Percentiles rank a stretch among this genome's conserved stretches.
Conservation (phyloP, 495 filamentous ascomycete species). For the Podospora australis region DNA sequence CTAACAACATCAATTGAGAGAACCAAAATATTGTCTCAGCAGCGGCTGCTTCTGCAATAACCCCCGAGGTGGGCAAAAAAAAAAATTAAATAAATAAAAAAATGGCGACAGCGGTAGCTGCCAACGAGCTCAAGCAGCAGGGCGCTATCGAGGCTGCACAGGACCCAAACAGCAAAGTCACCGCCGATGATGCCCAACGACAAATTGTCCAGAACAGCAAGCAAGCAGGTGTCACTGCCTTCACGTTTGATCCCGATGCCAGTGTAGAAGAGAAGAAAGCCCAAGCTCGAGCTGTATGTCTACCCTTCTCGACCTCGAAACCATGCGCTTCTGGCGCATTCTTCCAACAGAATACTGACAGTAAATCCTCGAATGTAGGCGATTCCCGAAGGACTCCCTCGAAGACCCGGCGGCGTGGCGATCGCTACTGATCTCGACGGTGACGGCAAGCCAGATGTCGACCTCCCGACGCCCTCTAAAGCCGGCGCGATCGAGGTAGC, state of each 20-base stretch:
- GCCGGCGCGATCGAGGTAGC: conserved; percentile 49
- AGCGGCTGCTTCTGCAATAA: too few relatives aligned
- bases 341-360: conserved; percentile 11
- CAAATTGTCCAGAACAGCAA: conserved; percentile 67
- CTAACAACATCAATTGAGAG: conserved; percentile 18
- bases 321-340: background rate
- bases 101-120: conserved; percentile 36
- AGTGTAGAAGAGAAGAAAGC: conserved; percentile 76
- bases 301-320: background rate
- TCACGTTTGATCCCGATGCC: conserved; percentile 82
- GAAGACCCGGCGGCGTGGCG: conserved; percentile 59
- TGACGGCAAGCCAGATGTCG: conserved; percentile 61
- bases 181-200: conserved; percentile 63
- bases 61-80: too few relatives aligned
- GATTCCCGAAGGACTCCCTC: conserved; percentile 53
- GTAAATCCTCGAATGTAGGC: conserved; percentile 25
- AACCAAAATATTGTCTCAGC: too few relatives aligned
- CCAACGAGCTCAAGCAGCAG: conserved; percentile 67
- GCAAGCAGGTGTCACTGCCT: conserved; percentile 69
- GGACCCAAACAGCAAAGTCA: conserved; percentile 61
- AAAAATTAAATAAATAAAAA: conserved; percentile 8
- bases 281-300: conserved; percentile 67
- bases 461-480: conserved; percentile 69
- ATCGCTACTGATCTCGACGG: conserved; percentile 72
- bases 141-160: conserved; percentile 64